Conservation (phyloP, 331 rosid species). For the Quercus tomentella region DNA sequence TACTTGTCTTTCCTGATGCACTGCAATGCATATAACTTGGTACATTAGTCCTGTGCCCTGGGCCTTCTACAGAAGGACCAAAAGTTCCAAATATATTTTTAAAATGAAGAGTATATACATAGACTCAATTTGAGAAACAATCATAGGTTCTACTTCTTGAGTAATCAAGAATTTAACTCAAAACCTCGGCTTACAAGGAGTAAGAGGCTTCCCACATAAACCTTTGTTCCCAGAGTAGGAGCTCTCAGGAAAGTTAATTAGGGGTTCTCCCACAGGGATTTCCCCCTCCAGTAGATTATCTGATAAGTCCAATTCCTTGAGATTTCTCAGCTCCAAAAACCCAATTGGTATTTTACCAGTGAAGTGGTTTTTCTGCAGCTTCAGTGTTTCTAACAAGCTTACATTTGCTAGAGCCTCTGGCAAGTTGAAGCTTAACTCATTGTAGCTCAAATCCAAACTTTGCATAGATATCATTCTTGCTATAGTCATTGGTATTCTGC, state of each 20-base stretch:
- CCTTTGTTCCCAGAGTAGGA: conserved; percentile 60
- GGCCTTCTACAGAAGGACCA: neutral
- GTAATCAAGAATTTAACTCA: neutral
- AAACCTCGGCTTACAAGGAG: conserved; percentile 44
- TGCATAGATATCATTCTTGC: conserved; percentile 36
- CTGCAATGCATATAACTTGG: neutral
- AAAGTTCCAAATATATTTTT: neutral
- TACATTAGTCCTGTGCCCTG: neutral
- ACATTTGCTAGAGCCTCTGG: conserved; percentile 48
- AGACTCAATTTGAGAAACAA: neutral
- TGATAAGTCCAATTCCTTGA: conserved; percentile 55
- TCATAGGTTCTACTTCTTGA: neutral
- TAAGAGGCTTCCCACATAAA: conserved; percentile 73
- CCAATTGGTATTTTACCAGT: conserved; percentile 52
- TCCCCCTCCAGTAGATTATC: conserved; percentile 69
- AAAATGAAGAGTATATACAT: neutral
- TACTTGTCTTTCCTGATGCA: neutral
- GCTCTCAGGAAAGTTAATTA: conserved; percentile 55
- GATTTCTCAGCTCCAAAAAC: conserved; percentile 43
- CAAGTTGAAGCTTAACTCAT: conserved; percentile 39
- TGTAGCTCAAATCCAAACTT: conserved; percentile 63
- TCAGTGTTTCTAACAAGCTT: conserved; percentile 44
- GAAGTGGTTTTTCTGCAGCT: conserved; percentile 62
- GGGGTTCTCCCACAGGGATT: conserved; percentile 61
- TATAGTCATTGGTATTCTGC: conserved; percentile 39